Evolutionary conservation across 1,284 basidiomycete species (phyloP), one percentile per base, ranked within the genome.

Genomic region (Microstroma glucosiphilum): DNA sequence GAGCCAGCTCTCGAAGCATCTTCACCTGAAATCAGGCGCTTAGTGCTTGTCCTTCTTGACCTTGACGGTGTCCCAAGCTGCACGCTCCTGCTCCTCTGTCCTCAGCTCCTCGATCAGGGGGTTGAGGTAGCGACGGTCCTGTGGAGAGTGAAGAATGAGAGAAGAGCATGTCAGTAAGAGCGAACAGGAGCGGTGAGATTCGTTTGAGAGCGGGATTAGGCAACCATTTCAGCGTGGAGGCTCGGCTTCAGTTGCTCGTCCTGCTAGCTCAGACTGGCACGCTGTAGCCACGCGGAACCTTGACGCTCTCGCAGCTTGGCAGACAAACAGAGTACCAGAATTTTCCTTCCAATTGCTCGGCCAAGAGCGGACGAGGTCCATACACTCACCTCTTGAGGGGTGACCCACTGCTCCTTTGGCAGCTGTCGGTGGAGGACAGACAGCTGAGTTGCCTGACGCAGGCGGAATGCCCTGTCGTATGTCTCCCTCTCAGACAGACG

Each of bases 61-160:
- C 65, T 72, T 65, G 60, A 77, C 67, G 17, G 84, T 88, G 83
- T 98, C 93, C 90, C 91, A 97, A 67, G 85, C 83, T 61, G 79
- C 81, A 73, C 92, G 86, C 84, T 98, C 96, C 42, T 82, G 79
- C 65, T 90, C 84, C 82, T 96, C 92, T 69, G 84, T 84, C 72
- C 83, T 83, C 65, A 96, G 88, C 60, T 89, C 86, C 71, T 84
- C 74, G 58, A 98, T 86, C 78, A 89, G 85, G 26, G 91, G 89
- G 66, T 84, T 85, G 72, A 98, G 86, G 85, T 97, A 98, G 67
- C 91, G 89, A 67, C 85, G 81, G 80, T 98, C 94, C 94, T 97
- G 79, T 26, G 17, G 56, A 42, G 53, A 59, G 15, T 62, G 37
- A 56, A 4, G n/a, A 12, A 48, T 4, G 51, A 21, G 51, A 54